Evolutionary conservation across 176 grass and related monocot genomes (phyloP), one percentile per base, ranked within the genome.

Genomic region (Poa annua): DNA sequence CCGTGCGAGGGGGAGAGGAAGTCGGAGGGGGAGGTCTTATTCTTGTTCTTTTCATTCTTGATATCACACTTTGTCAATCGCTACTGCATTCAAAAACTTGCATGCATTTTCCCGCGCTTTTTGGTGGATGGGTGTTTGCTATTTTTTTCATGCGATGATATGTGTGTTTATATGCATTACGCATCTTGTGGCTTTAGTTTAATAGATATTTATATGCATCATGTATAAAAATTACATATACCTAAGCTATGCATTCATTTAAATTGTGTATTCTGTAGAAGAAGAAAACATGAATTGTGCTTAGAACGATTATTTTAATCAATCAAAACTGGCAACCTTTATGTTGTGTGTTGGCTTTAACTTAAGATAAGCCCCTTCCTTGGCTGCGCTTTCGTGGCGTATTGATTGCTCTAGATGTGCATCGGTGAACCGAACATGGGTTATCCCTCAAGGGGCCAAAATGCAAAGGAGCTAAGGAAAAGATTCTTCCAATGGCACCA

Each of bases 401-500:
- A 61, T 82, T 54, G 48, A 57, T 70, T 71, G 77, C 48, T 44
- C 19, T 48, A 39, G 48, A 60, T 26, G 35, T 50, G 21, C 70
- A 56, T 73, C 3, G 63, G 50, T 82, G 53, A 45, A 75, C n/a
- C 25, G 15, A 85, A 67, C 81, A 80, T 75, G 49, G 35, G n/a
- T 10, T 82, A 19, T 86, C 82, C 85, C 50, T 69, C 16, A 83
- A 79, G 22, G 68, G 60, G 60, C 66, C 36, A 80, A 83, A 82
- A 68, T 80, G 68, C 59, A 86, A 87, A 90, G 64, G 59, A 51
- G 12, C 13, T 33, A 75, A 86, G 38, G 21, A 49, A 69, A 78
- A 74, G 11, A 82, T 75, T 80, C 75, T 83, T 83, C 73, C 26
- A 86, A 50, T 74, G 80, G 13, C 75, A 86, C 80, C 88, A 35